Base-by-base conservation (phyloP, 1,284 basidiomycete genomes). In the Singerocomus inundabilis region DNA sequence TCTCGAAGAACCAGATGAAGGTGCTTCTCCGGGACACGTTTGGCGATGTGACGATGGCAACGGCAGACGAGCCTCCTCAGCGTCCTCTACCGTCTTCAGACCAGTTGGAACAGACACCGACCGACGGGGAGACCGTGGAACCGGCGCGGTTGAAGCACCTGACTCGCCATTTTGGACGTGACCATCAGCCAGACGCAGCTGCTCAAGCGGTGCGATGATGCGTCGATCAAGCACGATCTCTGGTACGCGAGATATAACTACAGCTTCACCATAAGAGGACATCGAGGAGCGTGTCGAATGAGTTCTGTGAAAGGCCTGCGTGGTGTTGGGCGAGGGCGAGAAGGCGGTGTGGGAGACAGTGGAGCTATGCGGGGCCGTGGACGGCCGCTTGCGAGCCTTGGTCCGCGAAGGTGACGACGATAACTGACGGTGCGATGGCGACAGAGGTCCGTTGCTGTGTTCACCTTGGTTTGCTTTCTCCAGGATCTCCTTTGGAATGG, bases 311-410 rank as follows among this genome's bases (percentile, higher is more conserved):
- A 80, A 83, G 60, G 78, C 81, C 24, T 70, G 70, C 0, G 73
- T 69, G 1, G 80, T 70, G 37, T 81, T 80, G 8, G 80, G 80
- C 5, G 77, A 79, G 13, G 78, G 74, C 0, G 83, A 82, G 0
- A 84, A 81, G 0, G 82, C 80, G 1, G 74, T 67, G 1, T 67
- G 68, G 29, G 62, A 49, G 33, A 58, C 56, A 40, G 45, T 49
- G 41, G 53, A 55, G 51, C 38, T 54, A 57, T 54, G 62, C 48
- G 52, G 50, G 30, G 44, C 51, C 6, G 57, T 55, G 11, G 13
- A 29, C 21, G 38, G 30, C 24, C 18, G 41, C 6, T n/a, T 34
- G 8, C 37, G 47, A 12, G 44, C 44, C 40, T 48, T 54, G 31
- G 54, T 53, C 8, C 16, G 56, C 24, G 35, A 52, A 18, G 48